A percentile compares a stretch with the other conserved stretches of the same genome.
Evolutionary conservation across 129 eudicot genomes (phyloP).

Genomic region (Chrysanthemum seticuspe): DNA sequence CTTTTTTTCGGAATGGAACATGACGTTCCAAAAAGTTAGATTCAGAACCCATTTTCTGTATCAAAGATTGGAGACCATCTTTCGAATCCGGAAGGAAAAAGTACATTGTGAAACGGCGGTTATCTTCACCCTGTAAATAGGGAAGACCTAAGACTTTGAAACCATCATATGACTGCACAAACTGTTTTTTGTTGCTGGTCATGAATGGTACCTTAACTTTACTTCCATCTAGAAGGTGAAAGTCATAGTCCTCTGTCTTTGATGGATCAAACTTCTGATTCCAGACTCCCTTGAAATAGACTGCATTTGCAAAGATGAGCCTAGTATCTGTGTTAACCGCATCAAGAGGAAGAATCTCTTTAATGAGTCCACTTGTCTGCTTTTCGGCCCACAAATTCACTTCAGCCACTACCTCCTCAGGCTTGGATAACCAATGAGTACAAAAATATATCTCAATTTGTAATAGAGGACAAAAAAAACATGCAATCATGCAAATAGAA

Average conservation of each 20-base stretch:
- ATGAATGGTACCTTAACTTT: constrained; percentile 59
- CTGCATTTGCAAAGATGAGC: constrained; percentile 61
- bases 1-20: not conserved
- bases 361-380: constrained; percentile 61
- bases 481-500: not conserved
- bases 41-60: not conserved
- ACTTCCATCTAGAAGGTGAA: constrained; percentile 48
- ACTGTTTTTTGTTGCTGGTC: constrained; percentile 57
- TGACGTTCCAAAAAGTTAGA: constrained; percentile 8
- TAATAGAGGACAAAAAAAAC: not conserved
- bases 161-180: constrained; percentile 36
- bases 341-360: constrained; percentile 53
- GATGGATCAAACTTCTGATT: constrained; percentile 56
- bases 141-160: constrained; percentile 64
- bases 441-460: not conserved
- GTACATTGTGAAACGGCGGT: constrained; percentile 28
- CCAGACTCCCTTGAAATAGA: constrained; percentile 77
- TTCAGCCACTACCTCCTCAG: constrained; percentile 42
- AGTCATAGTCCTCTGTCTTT: constrained; percentile 34
- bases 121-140: constrained; percentile 59
- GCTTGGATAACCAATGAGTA: constrained; percentile 28
- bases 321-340: constrained; percentile 46
- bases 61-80: constrained; percentile 11
- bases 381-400: constrained; percentile 68
- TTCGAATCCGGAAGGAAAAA: not conserved